Evolutionary conservation across 2,329 filamentous ascomycete species (phyloP), one percentile per base, ranked within the genome.

Genomic region (Phyllosticta citriasiana): DNA sequence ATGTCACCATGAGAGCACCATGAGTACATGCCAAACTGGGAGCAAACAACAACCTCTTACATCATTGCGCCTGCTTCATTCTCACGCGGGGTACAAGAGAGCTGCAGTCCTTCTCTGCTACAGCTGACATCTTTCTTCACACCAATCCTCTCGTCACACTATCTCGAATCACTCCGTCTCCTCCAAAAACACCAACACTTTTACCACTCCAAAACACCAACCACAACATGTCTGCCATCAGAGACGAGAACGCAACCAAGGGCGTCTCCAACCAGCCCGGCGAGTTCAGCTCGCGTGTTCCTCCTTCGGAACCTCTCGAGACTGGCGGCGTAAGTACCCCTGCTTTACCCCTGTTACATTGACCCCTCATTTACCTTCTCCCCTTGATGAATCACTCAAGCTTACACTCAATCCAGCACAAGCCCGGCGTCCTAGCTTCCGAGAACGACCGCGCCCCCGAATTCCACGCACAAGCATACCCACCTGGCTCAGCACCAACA

Each of bases 401-500:
- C 55, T 35, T 57, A 56, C 22, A 22, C 5, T 4, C 35, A 58
- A 33, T n/a, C 6, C 66, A 88, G 85, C 87, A 90, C 72, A 78
- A 84, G 69, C 80, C 82, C 3, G 87, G 87, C 58, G 76, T 80
- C 66, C 79, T 83, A 63, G 79, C 84, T 62, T 82, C 82, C 67
- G 76, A 78, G 64, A 82, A 84, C 65, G 84, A 87, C 59, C 74
- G 76, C 25, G 69, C 73, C 12, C 84, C 84, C 22, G 86, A 88
- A 68, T 91, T 88, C 77, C 77, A 81, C 67, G 81, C 83, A 25
- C 66, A 90, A 70, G 80, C 79, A 1, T 74, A 84, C 40, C 79
- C 85, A 0, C 74, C 86, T 0, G 88, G 88, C 63, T 82, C 83
- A 3, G 87, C 88, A 0, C 88, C 88, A 1, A 64, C 73, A 0